Base-by-base conservation (phyloP, 192 early-diverging fungal species). In the Kappamyces sp. region DNA sequence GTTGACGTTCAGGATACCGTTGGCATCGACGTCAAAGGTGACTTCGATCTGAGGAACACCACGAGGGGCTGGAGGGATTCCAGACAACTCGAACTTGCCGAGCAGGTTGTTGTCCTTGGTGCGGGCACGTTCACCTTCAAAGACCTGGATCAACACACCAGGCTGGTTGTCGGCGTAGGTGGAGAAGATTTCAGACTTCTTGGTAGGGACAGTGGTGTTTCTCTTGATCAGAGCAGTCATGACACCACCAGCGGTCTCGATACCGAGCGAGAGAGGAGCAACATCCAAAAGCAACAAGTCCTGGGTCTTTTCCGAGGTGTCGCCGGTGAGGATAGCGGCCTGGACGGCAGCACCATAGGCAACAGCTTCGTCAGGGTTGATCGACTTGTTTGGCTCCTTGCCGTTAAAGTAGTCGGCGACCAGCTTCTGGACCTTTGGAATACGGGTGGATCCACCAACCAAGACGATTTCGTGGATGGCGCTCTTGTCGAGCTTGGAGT, bases 361-460 rank as follows among this genome's bases (percentile, higher is more conserved):
- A 61, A 96, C 95, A 54, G 93, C 93, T 78, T 98, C 93, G 78
- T 98, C 93, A 64, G 93, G 95, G 86, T 98, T 96, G 76, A 97
- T 93, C 60, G 90, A 92, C 84, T 90, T 93, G 88, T 94, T 93
- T 71, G 89, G 91, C 81, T 98, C 90, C 86, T 98, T 98, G 67
- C 93, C 93, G 86, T 91, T 93, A 78, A 98, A 98, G 86, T 85
- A 95, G 83, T 96, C 92, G 39, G 89, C 88, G 68, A 98, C 86
- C 73, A 98, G 86, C 84, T 94, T 91, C 78, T 94, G 91, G 72
- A 98, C 85, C 84, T 93, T 96, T 80, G 94, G 94, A 79, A 98
- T 98, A 85, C 94, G 94, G 59, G 93, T 98, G 59, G 94, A 96
- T 63, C 94, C 93, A 75, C 94, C 94, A 59, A 96, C 94, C 33